Percentiles rank a stretch among this genome's conserved stretches.
Conservation (phyloP, 2,329 filamentous ascomycete species). For the Gyromitra esculenta region DNA sequence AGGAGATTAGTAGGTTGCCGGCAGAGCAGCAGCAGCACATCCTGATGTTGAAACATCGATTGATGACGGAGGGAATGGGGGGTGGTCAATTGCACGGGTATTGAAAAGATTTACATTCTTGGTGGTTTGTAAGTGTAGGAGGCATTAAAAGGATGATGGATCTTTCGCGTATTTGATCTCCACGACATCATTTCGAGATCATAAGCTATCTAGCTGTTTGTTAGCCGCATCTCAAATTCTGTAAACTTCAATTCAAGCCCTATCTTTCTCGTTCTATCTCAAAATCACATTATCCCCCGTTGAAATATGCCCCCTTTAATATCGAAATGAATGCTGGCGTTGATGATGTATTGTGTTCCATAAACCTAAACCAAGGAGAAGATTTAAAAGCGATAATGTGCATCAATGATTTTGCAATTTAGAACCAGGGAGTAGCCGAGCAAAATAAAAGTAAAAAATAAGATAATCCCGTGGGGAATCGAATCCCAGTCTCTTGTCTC, state of each 20-base stretch:
- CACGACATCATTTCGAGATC: background rate
- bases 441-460: background rate
- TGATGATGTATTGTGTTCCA: no score
- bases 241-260: background rate
- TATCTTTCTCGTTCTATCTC: background rate
- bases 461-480: background rate
- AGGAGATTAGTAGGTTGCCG: conserved; percentile 80
- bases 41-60: conserved; percentile 75
- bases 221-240: background rate
- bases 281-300: background rate
- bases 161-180: background rate
- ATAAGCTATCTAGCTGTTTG: background rate
- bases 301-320: background rate
- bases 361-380: no score
- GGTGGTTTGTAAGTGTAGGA: background rate
- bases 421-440: background rate
- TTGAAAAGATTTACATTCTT: background rate
- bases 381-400: background rate
- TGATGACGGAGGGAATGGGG: conserved; percentile 63
- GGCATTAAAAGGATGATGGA: background rate
- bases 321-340: background rate
- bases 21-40: conserved; percentile 81
- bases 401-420: background rate
- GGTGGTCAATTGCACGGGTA: conserved; percentile 9
- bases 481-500: background rate